Percentiles rank a stretch among this genome's conserved stretches.
phyloP scores from a whole-genome alignment of 2,329 filamentous ascomycete genomes.

The Ascochyta rabiei region DNA sequence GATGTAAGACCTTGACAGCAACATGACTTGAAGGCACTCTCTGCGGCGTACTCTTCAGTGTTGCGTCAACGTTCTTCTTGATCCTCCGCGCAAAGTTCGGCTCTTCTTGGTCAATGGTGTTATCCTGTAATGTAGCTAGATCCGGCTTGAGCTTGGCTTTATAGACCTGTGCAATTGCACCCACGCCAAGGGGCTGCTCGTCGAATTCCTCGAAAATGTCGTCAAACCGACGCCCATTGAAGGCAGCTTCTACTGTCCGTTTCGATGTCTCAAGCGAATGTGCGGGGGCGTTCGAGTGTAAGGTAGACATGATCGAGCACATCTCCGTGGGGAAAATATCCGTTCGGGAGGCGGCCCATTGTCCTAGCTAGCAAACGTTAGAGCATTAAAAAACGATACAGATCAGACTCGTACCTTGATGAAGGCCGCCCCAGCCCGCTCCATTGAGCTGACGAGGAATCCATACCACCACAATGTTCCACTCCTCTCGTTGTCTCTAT shows the following conservation, averaged over 20 bases:
- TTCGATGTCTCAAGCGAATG: conserved; percentile 84
- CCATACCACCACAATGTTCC: conserved; percentile 95
- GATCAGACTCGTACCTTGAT: conserved; percentile 74
- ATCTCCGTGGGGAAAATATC: conserved; percentile 95
- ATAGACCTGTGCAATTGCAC: conserved; percentile 97
- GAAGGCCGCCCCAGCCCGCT: conserved; percentile 90
- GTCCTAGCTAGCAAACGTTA: conserved; percentile 70
- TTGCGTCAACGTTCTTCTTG: conserved; percentile 78
- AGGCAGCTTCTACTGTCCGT: conserved; percentile 78
- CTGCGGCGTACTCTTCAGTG: conserved; percentile 85
- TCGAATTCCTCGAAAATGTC: conserved; percentile 98
- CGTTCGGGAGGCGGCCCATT: conserved; percentile 96
- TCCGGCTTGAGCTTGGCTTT: conserved; percentile 88
- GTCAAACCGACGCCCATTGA: conserved; percentile 78
- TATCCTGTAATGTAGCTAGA: conserved; percentile 68
- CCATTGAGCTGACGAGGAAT: conserved; percentile 88
- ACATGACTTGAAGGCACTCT: conserved; percentile 90
- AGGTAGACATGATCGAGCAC: conserved; percentile 89
- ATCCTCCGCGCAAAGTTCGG: conserved; percentile 71
- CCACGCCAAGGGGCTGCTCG: conserved; percentile 85
- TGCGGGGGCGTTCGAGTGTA: conserved; percentile 93
- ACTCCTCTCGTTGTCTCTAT: conserved; percentile 73
- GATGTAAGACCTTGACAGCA: conserved; percentile 94
- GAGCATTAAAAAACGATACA: neutral
- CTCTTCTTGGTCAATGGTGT: conserved; percentile 59